Percentiles rank a stretch among this genome's conserved stretches.
These are phyloP conservation scores for Wolfiporia cocos DNA, from an alignment of 1,284 basidiomycete genomes.

Conservation along the genomic window DNA sequence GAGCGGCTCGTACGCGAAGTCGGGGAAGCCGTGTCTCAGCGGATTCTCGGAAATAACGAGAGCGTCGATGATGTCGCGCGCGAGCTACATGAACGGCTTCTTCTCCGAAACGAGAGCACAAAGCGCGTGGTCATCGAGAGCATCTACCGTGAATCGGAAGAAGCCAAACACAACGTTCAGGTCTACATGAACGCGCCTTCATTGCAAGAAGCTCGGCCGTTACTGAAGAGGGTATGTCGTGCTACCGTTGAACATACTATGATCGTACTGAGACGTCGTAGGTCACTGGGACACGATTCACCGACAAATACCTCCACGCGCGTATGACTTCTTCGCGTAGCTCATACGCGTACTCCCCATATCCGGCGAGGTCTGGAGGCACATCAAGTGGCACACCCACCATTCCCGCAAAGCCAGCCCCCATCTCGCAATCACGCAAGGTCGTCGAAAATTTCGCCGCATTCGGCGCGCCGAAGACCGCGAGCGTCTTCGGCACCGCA, in stretches of 20 bases:
- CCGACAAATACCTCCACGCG: conserved; percentile 86
- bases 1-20: conserved; percentile 94
- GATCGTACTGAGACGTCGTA: conserved; percentile 24
- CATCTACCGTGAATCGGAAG: conserved; percentile 88
- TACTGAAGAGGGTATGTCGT: conserved; percentile 70
- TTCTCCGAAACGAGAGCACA: conserved; percentile 92
- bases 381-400: conserved; percentile 25
- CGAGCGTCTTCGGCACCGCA: conserved; percentile 76
- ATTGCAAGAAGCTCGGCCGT: conserved; percentile 71
- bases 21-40: conserved; percentile 87
- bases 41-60: conserved; percentile 85
- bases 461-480: conserved; percentile 73
- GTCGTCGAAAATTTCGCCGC: conserved; percentile 87
- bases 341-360: conserved; percentile 43
- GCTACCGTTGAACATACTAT: conserved; percentile 1
- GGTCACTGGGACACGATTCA: conserved; percentile 91
- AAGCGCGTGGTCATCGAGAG: conserved; percentile 96
- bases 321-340: conserved; percentile 53
- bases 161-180: conserved; percentile 86
- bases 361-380: conserved; percentile 36
- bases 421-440: conserved; percentile 44
- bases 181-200: conserved; percentile 78
- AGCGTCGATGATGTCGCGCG: conserved; percentile 95
- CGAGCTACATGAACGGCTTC: conserved; percentile 86
- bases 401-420: conserved; percentile 30